Evolutionary conservation across 352 stramenopile species (phyloP).

Genomic region (Aphanomyces invadans): DNA sequence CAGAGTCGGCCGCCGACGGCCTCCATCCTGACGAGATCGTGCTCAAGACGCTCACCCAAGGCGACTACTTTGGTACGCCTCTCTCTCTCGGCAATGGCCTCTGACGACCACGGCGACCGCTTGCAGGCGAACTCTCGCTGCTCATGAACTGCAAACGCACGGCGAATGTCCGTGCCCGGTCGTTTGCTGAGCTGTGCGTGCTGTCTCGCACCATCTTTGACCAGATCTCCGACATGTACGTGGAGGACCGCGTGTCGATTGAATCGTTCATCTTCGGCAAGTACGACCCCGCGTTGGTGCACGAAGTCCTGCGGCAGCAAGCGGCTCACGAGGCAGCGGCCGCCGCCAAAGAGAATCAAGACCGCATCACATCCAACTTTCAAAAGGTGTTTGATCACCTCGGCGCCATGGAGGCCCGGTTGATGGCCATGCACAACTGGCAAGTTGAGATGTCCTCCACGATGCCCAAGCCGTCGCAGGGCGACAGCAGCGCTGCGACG

Average conservation of each 20-base stretch:
- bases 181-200: slow-evolving; percentile 68
- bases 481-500: no score
- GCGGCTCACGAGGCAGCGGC: neutral
- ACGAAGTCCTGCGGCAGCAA: slow-evolving; percentile 23
- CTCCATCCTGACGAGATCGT: neutral
- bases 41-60: slow-evolving; percentile 33
- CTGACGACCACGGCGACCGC: neutral
- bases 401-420: neutral
- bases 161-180: slow-evolving; percentile 58
- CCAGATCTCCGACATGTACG: slow-evolving; percentile 56
- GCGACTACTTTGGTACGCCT: slow-evolving; percentile 53
- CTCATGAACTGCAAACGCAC: slow-evolving; percentile 82
- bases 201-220: slow-evolving; percentile 68
- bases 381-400: neutral
- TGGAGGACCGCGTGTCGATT: slow-evolving; percentile 69
- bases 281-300: slow-evolving; percentile 63
- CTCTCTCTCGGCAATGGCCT: no score
- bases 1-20: neutral
- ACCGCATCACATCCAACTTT: neutral
- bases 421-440: neutral
- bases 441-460: neutral
- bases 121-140: slow-evolving; percentile 49
- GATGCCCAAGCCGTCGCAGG: no score
- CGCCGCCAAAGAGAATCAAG: neutral
- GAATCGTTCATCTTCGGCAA: slow-evolving; percentile 83